Percentiles rank a stretch among this genome's conserved stretches.
These are phyloP conservation scores for Pseudogymnoascus sp. DNA, from an alignment of 2,329 filamentous ascomycete genomes.

Conservation along the genomic window DNA sequence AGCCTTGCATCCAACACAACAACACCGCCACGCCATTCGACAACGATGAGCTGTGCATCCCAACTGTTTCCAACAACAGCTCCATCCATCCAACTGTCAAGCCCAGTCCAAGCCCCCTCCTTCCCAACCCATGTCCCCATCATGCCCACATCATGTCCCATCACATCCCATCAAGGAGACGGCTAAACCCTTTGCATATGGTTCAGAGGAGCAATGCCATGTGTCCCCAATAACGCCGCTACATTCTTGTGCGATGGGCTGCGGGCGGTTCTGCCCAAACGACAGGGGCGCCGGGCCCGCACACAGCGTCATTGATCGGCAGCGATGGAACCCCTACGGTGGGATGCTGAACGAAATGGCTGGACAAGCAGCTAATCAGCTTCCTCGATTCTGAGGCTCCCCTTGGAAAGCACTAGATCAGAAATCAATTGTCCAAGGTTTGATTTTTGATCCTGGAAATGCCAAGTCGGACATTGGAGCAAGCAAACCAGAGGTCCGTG, in stretches of 20 bases:
- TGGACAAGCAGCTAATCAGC: background rate
- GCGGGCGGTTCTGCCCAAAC: background rate
- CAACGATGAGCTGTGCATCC: background rate
- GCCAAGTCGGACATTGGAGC: background rate
- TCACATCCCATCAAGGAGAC: background rate
- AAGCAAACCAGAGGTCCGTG: background rate
- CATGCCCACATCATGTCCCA: background rate
- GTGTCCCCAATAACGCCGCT: background rate
- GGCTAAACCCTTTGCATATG: background rate
- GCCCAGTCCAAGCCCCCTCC: background rate
- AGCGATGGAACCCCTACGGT: background rate
- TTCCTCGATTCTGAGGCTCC: background rate
- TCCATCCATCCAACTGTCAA: background rate
- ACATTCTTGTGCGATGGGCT: background rate
- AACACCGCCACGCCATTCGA: background rate
- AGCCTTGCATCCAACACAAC: background rate
- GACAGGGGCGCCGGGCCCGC: background rate
- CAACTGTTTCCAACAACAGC: background rate
- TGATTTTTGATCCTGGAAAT: background rate
- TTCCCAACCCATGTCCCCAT: background rate
- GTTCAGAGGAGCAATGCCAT: background rate
- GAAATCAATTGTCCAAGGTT: background rate
- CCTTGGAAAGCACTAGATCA: background rate
- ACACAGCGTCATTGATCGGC: conserved; percentile 1
- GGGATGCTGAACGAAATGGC: background rate